Evolutionary conservation across 176 grass and related monocot species (phyloP), one percentile per base, ranked within the genome.

Genomic region (Phoenix dactylifera): DNA sequence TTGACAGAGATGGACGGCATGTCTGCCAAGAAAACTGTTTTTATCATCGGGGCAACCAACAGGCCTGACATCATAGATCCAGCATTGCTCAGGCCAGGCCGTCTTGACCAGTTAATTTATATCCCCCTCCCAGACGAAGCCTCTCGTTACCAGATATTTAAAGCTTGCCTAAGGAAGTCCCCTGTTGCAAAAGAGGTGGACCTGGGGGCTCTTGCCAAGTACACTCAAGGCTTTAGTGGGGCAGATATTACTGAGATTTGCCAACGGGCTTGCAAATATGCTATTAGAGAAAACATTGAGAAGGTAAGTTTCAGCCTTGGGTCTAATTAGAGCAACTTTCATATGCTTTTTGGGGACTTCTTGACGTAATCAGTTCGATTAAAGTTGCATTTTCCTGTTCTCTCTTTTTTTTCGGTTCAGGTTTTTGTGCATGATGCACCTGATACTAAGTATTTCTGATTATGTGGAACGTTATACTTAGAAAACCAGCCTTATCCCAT

Each of bases 1-100:
- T 55, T 92, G 71, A 86, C 88, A 49, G 88, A 92, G 77, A 92
- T 92, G 88, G 88, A 92, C 26, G 88, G 83, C 72, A 92, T 92
- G 88, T 77, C 71, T 69, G 76, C 79, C 5, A 91, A 91, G 59
- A 92, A 91, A 60, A 92, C 83, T 4, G 88, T 92, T 17, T 92
- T 92, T 66, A 92, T 92, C 39, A 92, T 86, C 29, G 88, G 88
- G 7, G 88, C 88, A 15, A 92, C 88, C 22, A 92, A 92, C 64
- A 81, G 88, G 20, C 88, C 88, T 24, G 88, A 90, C 65, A 90
- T 90, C 62, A 90, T 90, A 10, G 87, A 90, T 58, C 82, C 87
- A 5, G 87, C 87, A 16, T 53, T 92, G 69, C 79, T 92, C 23
- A 80, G 83, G 70, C 89, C 80, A 10, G 83, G 88, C 1, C 88